Evolutionary conservation across 345 rosid species (phyloP).

Genomic region (Heritiera littoralis): DNA sequence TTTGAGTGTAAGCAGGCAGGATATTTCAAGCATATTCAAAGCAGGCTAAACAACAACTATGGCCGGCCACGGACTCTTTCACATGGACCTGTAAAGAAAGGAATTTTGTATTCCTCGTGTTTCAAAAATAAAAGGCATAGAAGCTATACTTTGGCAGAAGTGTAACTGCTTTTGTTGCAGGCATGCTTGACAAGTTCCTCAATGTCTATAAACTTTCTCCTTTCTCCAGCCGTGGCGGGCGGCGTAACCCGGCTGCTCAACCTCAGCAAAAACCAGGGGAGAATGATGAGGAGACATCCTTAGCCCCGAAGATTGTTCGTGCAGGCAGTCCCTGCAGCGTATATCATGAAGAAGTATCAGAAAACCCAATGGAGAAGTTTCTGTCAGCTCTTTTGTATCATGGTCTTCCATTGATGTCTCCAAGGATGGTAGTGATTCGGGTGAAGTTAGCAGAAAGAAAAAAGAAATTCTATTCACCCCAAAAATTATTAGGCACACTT

Average conservation of each 20-base stretch:
- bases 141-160: not conserved
- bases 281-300: constrained; percentile 24
- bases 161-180: not conserved
- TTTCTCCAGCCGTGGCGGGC: not conserved
- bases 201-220: constrained; percentile 21
- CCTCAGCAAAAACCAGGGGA: not conserved
- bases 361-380: constrained; percentile 17
- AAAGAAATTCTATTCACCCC: too few relatives aligned
- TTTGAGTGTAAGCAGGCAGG: not conserved
- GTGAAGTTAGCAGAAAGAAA: constrained; percentile 17
- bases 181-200: constrained; percentile 41
- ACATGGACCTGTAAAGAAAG: not conserved
- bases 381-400: constrained; percentile 1
- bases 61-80: not conserved
- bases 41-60: not conserved
- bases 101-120: constrained; percentile 4
- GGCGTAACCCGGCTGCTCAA: not conserved
- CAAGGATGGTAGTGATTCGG: constrained; percentile 9
- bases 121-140: not conserved
- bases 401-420: constrained; percentile 5
- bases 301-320: constrained; percentile 42
- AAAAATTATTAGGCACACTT: too few relatives aligned
- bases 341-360: constrained; percentile 34
- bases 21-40: constrained; percentile 6
- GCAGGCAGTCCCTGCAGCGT: constrained; percentile 39